A percentile compares a stretch with the other conserved stretches of the same genome.
These are phyloP conservation scores for Aspergillus baeticus DNA, from an alignment of 495 filamentous ascomycete genomes.

Conservation along the genomic window DNA sequence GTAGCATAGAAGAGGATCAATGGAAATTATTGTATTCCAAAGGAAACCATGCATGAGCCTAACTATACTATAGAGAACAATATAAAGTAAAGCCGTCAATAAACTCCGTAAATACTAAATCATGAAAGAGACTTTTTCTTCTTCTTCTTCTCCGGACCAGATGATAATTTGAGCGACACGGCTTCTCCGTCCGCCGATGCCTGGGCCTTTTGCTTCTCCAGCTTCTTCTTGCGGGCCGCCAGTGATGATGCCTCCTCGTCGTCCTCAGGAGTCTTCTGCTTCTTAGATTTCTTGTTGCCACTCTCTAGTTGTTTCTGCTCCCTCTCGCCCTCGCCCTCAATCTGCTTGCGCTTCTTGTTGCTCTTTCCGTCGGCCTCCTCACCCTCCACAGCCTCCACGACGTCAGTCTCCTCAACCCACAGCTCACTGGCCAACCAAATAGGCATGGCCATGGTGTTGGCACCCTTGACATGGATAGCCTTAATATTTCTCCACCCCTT, in stretches of 20 bases:
- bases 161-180: slow-evolving; percentile 17
- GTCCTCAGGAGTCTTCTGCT: slow-evolving; percentile 42
- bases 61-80: neutral
- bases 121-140: slow-evolving; percentile 47
- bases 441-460: slow-evolving; percentile 80
- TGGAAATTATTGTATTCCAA: neutral
- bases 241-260: slow-evolving; percentile 49
- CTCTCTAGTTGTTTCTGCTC: slow-evolving; percentile 54
- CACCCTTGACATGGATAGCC: slow-evolving; percentile 83
- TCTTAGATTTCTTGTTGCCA: slow-evolving; percentile 54
- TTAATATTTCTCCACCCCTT: slow-evolving; percentile 83
- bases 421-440: slow-evolving; percentile 90
- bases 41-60: neutral
- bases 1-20: neutral
- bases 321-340: slow-evolving; percentile 39
- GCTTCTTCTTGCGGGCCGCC: slow-evolving; percentile 59
- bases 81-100: slow-evolving; percentile 28
- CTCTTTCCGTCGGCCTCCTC: slow-evolving; percentile 47
- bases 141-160: slow-evolving; percentile 39
- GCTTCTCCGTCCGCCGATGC: slow-evolving; percentile 41
- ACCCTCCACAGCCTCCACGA: slow-evolving; percentile 59
- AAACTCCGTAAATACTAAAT: slow-evolving; percentile 18
- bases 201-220: slow-evolving; percentile 52
- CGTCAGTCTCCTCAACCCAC: slow-evolving; percentile 79
- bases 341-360: slow-evolving; percentile 65